These are phyloP conservation scores for Lunasporangiospora selenospora DNA, from an alignment of 192 early-diverging fungal genomes.

Conservation along the genomic window DNA sequence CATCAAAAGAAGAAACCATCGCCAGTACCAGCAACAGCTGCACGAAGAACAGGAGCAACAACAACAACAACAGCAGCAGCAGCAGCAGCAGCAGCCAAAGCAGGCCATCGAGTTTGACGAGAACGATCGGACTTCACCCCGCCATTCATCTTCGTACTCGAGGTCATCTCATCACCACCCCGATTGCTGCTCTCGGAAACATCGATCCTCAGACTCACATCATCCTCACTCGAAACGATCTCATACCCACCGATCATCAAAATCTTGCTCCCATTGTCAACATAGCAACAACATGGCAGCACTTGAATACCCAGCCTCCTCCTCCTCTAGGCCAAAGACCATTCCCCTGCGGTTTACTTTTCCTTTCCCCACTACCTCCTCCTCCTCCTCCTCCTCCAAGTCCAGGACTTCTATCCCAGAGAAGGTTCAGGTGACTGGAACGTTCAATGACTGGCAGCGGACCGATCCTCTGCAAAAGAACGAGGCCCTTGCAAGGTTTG, in stretches of 20 bases:
- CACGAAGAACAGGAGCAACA: conserved; percentile 32
- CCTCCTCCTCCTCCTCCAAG: no score
- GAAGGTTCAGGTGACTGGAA: conserved; percentile 29
- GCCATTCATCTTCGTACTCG: conserved; percentile 2
- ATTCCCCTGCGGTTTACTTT: neutral
- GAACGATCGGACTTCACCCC: neutral
- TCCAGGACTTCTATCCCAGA: conserved; percentile 5
- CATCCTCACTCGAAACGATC: neutral
- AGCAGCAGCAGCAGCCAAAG: neutral
- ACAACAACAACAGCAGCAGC: conserved; percentile 6
- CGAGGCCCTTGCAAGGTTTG: conserved; percentile 8
- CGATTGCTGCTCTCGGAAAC: conserved; percentile 4
- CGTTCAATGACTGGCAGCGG: conserved; percentile 34
- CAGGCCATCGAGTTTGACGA: no score
- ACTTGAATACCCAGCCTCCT: conserved; percentile 13
- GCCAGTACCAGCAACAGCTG: conserved; percentile 12
- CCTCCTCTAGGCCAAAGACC: neutral
- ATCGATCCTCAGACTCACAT: conserved; percentile 5
- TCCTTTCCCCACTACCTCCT: neutral
- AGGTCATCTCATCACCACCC: conserved; percentile 7
- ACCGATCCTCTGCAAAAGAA: conserved; percentile 20
- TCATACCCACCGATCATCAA: conserved; percentile 1
- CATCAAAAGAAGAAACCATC: conserved; percentile 11
- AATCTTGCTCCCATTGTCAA: neutral
- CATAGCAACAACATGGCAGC: conserved; percentile 11